Base-by-base conservation (phyloP, 768 basidiomycete genomes). In the Lactarius pseudohatsudake region DNA sequence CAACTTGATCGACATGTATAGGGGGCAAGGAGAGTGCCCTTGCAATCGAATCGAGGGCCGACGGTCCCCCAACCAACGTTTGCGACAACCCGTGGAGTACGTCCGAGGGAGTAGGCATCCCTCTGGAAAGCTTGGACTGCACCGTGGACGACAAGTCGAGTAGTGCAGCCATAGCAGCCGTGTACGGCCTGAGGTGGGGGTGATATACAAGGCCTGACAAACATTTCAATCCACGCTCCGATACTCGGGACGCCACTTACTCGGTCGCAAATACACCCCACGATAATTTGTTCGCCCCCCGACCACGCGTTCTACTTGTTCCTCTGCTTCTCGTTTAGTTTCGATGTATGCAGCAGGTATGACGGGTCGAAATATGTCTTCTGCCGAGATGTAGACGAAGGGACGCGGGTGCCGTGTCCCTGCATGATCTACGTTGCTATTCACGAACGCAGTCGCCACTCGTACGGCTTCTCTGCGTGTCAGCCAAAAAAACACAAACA, bases 321-420 rank as follows among this genome's bases (percentile, higher is more conserved):
- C 73, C 75, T 99, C 97, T 9, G 97, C 94, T 72, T 94, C 86
- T 22, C 96, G 86, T 79, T 99, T 99, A n/a, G 92, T 90, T 74
- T 90, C 83, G 72, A 98, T 94, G 78, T 99, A 99, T 41, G 91
- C 80, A 0, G 85, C 81, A 34, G 95, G 87, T 59, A 98, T 85
- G 72, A 96, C 72, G 32, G 96, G 97, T 16, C 92, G 86, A 77
- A 87, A 94, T 57, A 96, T 85, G 75, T 96, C 94, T 73, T 96
- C 96, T 7, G 97, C 97, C 58, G 97, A 99, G 64, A 99, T 81
- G 78, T 92, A 98, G 47, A 98, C 83, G 77, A 99, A 98, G n/a
- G 88, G 84, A 62, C 88, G 83, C 15, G 70, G 70, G 57, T 59
- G 61, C 30, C 64, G 71, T 67, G 66, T 68, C 72, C 61, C 74